Conservation (phyloP, 352 stramenopile species). For the Phytophthora nicotianae region DNA sequence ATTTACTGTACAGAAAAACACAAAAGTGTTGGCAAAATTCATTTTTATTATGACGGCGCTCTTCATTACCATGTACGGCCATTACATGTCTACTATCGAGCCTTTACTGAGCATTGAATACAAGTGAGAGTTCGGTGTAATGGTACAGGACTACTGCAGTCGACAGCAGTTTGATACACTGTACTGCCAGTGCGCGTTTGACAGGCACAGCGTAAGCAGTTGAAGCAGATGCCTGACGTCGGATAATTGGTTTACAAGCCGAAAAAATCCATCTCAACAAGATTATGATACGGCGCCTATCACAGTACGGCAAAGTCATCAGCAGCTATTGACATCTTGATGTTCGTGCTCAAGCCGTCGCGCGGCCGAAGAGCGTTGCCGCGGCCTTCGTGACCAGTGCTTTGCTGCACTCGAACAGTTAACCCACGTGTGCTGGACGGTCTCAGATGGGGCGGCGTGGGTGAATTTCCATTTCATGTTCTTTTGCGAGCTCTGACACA, state of each 20-base stretch:
- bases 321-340: not conserved
- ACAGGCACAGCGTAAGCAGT: slow-evolving; percentile 10
- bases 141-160: no score
- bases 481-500: slow-evolving; percentile 1
- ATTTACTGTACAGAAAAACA: no score
- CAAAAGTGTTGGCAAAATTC: no score
- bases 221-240: slow-evolving; percentile 5
- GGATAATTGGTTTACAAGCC: not conserved
- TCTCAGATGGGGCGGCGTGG: slow-evolving; percentile 2
- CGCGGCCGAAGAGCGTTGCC: not conserved
- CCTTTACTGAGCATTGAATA: no score
- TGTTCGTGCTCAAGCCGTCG: not conserved
- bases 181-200: slow-evolving; percentile 17
- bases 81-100: no score
- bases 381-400: not conserved
- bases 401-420: slow-evolving; percentile 6
- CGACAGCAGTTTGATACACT: no score
- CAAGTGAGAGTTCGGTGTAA: no score
- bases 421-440: slow-evolving; percentile 7
- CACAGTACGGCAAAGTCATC: slow-evolving; percentile 1
- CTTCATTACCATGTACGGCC: no score
- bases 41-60: no score
- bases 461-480: slow-evolving; percentile 12
- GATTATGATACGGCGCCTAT: slow-evolving; percentile 4
- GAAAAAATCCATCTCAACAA: slow-evolving; percentile 20